Conservation (phyloP, 768 basidiomycete species). For the Serendipita sp. region DNA sequence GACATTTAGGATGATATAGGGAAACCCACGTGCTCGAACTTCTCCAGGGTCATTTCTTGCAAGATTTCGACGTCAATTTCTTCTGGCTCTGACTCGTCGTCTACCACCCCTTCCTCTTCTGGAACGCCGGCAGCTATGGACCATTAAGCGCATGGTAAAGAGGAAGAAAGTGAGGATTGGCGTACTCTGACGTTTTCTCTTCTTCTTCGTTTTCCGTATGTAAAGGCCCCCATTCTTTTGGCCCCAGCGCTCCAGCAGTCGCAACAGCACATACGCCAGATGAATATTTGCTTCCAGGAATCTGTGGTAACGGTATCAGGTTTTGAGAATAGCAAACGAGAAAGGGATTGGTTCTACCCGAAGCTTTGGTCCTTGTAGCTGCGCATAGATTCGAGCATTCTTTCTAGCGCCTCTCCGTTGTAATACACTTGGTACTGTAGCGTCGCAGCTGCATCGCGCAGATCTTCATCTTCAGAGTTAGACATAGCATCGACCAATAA, state of each 20-base stretch:
- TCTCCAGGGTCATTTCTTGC: slow-evolving; percentile 81
- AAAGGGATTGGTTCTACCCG: slow-evolving; percentile 18
- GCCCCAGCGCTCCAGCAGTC: slow-evolving; percentile 79
- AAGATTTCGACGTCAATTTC: slow-evolving; percentile 44
- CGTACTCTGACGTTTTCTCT: slow-evolving; percentile 21
- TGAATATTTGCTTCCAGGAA: slow-evolving; percentile 80
- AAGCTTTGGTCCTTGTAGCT: slow-evolving; percentile 58
- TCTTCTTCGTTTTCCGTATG: slow-evolving; percentile 43
- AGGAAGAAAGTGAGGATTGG: neutral
- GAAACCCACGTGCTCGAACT: slow-evolving; percentile 64
- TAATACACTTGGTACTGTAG: slow-evolving; percentile 87
- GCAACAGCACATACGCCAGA: slow-evolving; percentile 69
- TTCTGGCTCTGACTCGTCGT: slow-evolving; percentile 54
- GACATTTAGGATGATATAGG: slow-evolving; percentile 10
- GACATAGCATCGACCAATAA: slow-evolving; percentile 79
- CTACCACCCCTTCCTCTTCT: slow-evolving; percentile 42
- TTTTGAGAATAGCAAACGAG: neutral
- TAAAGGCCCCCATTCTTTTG: slow-evolving; percentile 58
- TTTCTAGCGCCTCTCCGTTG: slow-evolving; percentile 86
- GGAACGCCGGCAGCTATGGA: slow-evolving; percentile 9
- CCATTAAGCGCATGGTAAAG: neutral
- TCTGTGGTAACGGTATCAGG: slow-evolving; percentile 27
- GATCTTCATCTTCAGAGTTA: slow-evolving; percentile 29
- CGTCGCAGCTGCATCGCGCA: slow-evolving; percentile 61
- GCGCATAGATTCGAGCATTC: slow-evolving; percentile 60